Conservation (phyloP, 228 moss, liverwort and hornwort species). For the Sphagnum fallax region DNA sequence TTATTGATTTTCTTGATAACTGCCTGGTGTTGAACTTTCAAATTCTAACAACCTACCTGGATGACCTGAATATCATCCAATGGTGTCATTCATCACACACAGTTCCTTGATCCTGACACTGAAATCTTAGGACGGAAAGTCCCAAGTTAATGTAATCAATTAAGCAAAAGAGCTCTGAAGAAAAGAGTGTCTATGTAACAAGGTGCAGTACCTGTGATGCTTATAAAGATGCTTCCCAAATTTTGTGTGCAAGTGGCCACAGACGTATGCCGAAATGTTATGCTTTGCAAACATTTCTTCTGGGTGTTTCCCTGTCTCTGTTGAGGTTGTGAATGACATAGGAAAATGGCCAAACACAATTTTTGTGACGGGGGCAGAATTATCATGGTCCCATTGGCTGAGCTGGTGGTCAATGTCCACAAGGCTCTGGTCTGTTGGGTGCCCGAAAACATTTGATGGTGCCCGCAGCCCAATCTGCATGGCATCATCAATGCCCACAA, state of each 20-base stretch:
- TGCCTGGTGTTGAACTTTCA: too few species aligned
- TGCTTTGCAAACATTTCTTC: constrained; percentile 68
- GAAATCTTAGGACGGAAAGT: too few species aligned
- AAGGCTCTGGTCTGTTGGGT: constrained; percentile 63
- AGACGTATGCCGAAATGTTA: constrained; percentile 60
- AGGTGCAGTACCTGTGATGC: constrained; percentile 35
- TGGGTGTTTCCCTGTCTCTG: constrained; percentile 60
- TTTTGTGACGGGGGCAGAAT: constrained; percentile 35
- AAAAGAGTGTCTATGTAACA: too few species aligned
- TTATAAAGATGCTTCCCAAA: constrained; percentile 79
- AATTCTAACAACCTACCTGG: too few species aligned
- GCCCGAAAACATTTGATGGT: constrained; percentile 85
- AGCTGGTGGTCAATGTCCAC: constrained; percentile 55
- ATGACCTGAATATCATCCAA: too few species aligned
- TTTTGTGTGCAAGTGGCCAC: constrained; percentile 83
- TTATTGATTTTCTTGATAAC: too few species aligned
- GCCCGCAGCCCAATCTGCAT: too few species aligned
- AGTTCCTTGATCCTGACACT: too few species aligned
- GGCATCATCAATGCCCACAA: too few species aligned
- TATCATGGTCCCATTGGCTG: constrained; percentile 53
- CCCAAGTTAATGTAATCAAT: too few species aligned
- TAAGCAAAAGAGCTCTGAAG: too few species aligned
- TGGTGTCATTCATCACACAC: too few species aligned
- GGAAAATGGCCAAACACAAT: constrained; percentile 91
- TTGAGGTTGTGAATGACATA: constrained; percentile 74